Evolutionary conservation across 306 rosid genomes (phyloP), one percentile per base, ranked within the genome.

Genomic region (Bauhinia variegata): DNA sequence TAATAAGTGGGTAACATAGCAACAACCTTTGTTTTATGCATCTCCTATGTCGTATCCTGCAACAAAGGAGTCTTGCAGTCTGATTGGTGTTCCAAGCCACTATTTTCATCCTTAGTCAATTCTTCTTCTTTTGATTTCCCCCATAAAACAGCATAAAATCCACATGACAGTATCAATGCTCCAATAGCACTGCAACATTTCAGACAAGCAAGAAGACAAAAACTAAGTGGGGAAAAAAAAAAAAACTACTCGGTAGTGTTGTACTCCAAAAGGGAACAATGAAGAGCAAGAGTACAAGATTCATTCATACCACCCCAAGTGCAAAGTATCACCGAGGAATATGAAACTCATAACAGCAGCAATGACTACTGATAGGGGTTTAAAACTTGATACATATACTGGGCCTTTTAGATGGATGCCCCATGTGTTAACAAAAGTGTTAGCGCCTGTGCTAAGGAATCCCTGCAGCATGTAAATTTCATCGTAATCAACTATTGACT

Each of bases 141-240:
- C 91, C 87, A 88, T 65, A 81, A 55, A 4, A 88, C 82, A 12
- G 74, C 84, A 60, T 81, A 85, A 72, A 88, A 85, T 17, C 95
- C 88, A 65, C 76, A 17, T n/a, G 88, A 68, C 17, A 88, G 53
- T 23, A 74, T 61, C 28, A 61, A 48, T 65, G 86, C 86, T 65
- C 92, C 89, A 71, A 88, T 13, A 14, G 82, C 64, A 51, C 89
- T 84, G 77, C 69, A 77, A 68, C 62, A 17, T 55, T 38, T 36
- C 11, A 8, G 58, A 59, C 3, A 11, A 32, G 1, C 44, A 44
- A 11, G 44, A 44, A 11, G 44, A 9, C 2, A 39, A 31, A 14
- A 39, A 4, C 11, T 14, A 7, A 57, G n/a, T 6, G 8, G 39
- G 5, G 8, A 11, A 4, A 8, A 0, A 13, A 5, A 0, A 44